Percentiles rank a stretch among this genome's conserved stretches.
Conservation (phyloP, 257 asterid genomes). For the Solanum rostratum region DNA sequence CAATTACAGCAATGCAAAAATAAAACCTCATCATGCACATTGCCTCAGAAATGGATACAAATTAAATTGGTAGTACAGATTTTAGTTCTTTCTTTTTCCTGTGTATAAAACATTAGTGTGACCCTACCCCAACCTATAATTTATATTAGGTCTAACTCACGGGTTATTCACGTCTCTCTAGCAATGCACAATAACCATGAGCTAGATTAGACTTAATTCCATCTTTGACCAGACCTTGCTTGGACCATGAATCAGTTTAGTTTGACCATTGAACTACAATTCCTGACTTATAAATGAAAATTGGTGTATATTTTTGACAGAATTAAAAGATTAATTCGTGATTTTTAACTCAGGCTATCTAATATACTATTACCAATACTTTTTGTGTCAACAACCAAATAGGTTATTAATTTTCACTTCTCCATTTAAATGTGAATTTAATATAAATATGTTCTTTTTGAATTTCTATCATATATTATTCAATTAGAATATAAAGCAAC, state of each 20-base stretch:
- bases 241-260: not conserved
- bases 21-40: not conserved
- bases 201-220: not conserved
- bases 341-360: not conserved
- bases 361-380: not conserved
- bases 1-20: not conserved
- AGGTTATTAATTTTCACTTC: not conserved
- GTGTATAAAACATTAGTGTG: not conserved
- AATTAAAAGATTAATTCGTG: not conserved
- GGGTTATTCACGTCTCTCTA: not conserved
- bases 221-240: not conserved
- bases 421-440: not conserved
- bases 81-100: not conserved
- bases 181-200: not conserved
- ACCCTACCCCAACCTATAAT: not conserved
- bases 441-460: not conserved
- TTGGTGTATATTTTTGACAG: not conserved
- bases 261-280: not conserved
- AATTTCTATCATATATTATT: not conserved
- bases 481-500: not conserved
- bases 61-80: not conserved
- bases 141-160: not conserved
- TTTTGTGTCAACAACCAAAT: not conserved
- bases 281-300: not conserved
- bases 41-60: not conserved